Percentiles rank a stretch among this genome's conserved stretches.
Conservation (phyloP, 805 yeast genomes). For the Peterozyma toletana region DNA sequence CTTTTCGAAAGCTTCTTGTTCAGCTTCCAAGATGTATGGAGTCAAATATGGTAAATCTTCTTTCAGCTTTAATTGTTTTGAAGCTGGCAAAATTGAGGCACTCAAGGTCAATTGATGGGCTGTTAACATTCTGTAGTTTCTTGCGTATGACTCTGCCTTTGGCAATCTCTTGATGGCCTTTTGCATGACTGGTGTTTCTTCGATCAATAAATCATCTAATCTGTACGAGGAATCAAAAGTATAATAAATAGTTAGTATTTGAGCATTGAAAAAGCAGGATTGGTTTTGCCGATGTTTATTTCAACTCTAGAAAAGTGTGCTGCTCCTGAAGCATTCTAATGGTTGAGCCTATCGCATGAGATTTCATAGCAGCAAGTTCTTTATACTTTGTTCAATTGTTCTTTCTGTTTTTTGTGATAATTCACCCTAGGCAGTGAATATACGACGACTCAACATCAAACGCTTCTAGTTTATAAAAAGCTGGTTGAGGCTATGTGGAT, state of each 20-base stretch:
- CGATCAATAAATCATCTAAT: slow-evolving; percentile 80
- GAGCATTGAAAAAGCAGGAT: background rate
- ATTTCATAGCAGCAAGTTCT: too few relatives aligned
- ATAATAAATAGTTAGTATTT: slow-evolving; percentile 6
- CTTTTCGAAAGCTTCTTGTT: slow-evolving; percentile 85
- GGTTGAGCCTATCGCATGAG: too few relatives aligned
- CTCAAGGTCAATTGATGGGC: slow-evolving; percentile 85
- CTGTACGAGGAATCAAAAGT: slow-evolving; percentile 19
- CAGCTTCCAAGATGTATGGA: slow-evolving; percentile 90
- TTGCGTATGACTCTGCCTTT: slow-evolving; percentile 74
- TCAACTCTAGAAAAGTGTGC: too few relatives aligned
- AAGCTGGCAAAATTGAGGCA: slow-evolving; percentile 78
- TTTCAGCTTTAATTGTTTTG: slow-evolving; percentile 69
- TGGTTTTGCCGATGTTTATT: too few relatives aligned
- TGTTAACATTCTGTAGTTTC: slow-evolving; percentile 86
- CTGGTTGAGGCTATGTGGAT: too few relatives aligned
- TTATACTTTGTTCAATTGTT: too few relatives aligned
- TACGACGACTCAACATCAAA: too few relatives aligned
- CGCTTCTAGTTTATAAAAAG: too few relatives aligned
- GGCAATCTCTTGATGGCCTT: slow-evolving; percentile 87
- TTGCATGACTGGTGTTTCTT: slow-evolving; percentile 82
- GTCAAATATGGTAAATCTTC: slow-evolving; percentile 79
- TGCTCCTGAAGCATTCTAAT: too few relatives aligned
- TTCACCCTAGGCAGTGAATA: too few relatives aligned
- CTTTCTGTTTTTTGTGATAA: too few relatives aligned